Percentiles rank a stretch among this genome's conserved stretches.
These are phyloP conservation scores for Logfia minima DNA, from an alignment of 129 eudicot species.

Conservation along the genomic window DNA sequence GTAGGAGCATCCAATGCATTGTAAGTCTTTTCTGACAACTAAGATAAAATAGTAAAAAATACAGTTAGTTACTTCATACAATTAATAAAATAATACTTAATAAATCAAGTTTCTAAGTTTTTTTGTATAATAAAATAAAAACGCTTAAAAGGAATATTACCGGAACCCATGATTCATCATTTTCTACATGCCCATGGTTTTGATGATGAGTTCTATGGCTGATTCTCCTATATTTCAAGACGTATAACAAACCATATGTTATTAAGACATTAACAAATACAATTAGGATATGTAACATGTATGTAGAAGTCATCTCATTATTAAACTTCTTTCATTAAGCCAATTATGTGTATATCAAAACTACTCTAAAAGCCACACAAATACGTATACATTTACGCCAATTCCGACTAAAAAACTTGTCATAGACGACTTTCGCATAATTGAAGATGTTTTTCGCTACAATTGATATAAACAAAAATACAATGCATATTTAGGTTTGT, in stretches of 20 bases:
- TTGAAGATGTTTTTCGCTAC: no score
- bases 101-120: not conserved
- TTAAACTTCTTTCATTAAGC: no score
- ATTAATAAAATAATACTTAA: not conserved
- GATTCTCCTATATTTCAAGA: constrained; percentile 51
- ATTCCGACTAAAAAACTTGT: no score
- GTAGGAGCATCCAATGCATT: constrained; percentile 51
- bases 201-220: constrained; percentile 89
- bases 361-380: no score
- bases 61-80: not conserved
- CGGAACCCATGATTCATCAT: constrained; percentile 95
- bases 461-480: no score
- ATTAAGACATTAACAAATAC: not conserved
- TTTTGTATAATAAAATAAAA: not conserved
- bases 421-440: no score
- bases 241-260: not conserved
- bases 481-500: no score
- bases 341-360: no score
- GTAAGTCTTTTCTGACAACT: constrained; percentile 64
- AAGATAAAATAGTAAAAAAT: not conserved
- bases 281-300: no score
- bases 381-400: no score
- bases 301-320: not conserved
- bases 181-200: constrained; percentile 79
- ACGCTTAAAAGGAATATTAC: constrained; percentile 31